Evolutionary conservation across 1,284 basidiomycete genomes (phyloP).

Genomic region (Ganoderma lingzhi): DNA sequence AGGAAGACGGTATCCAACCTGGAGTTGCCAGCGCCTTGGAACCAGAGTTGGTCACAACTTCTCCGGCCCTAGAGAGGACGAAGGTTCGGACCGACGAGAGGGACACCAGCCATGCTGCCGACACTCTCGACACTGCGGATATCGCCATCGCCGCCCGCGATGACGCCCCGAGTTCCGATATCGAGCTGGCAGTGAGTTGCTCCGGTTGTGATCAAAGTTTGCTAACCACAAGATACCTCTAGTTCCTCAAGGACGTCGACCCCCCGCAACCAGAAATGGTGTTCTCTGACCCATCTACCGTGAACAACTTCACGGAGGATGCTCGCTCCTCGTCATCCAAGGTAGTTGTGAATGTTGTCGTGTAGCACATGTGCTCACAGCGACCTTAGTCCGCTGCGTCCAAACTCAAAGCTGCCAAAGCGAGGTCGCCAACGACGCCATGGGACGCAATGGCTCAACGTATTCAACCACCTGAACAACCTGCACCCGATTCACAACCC

Average conservation of each 20-base stretch:
- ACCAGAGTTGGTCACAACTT: not conserved
- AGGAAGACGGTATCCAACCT: not conserved
- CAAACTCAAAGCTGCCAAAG: not conserved
- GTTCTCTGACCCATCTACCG: not conserved
- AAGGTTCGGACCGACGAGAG: not conserved
- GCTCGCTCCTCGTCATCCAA: not conserved
- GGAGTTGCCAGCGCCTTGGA: not conserved
- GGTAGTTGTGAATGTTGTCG: not conserved
- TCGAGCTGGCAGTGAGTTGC: not conserved
- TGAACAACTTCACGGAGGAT: not conserved
- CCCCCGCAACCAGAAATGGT: conserved; percentile 3
- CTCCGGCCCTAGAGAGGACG: too few species aligned
- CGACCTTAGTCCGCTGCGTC: not conserved
- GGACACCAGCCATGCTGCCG: too few species aligned
- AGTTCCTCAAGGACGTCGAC: conserved; percentile 1
- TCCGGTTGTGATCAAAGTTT: not conserved
- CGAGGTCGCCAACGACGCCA: conserved; percentile 23
- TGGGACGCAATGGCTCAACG: conserved; percentile 25
- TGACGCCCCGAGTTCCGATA: not conserved
- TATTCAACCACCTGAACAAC: not conserved
- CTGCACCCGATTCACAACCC: not conserved
- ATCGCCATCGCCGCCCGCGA: not conserved
- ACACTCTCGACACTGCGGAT: not conserved
- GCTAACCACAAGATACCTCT: not conserved
- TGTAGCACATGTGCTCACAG: not conserved